A percentile compares a stretch with the other conserved stretches of the same genome.
Conservation (phyloP, 2,329 filamentous ascomycete species). For the Alternaria triticimaculans region DNA sequence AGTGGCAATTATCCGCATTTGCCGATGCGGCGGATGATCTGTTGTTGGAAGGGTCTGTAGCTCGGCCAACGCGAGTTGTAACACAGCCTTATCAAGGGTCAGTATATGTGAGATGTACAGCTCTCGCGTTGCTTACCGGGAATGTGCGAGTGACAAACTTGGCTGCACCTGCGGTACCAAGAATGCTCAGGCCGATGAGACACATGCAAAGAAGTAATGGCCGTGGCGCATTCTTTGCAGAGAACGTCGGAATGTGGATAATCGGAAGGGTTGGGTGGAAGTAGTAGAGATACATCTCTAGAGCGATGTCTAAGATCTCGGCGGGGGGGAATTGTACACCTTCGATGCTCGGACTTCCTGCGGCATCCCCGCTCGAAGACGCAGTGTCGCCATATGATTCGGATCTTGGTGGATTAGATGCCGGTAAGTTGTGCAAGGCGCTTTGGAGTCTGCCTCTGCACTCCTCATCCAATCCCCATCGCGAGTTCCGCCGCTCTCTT, state of each 20-base stretch:
- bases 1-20: constrained; percentile 57
- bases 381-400: constrained; percentile 41
- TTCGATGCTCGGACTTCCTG: constrained; percentile 34
- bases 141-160: constrained; percentile 59
- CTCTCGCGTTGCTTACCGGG: constrained; percentile 32
- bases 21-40: constrained; percentile 49
- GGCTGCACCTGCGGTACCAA: constrained; percentile 60
- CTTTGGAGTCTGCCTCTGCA: constrained; percentile 52
- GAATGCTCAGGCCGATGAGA: constrained; percentile 59
- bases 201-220: constrained; percentile 61
- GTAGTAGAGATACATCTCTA: constrained; percentile 62
- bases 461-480: constrained; percentile 47
- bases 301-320: constrained; percentile 61
- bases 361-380: constrained; percentile 41
- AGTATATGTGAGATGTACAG: neutral
- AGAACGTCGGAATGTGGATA: constrained; percentile 61
- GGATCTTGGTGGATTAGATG: constrained; percentile 24
- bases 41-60: constrained; percentile 52
- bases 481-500: constrained; percentile 40
- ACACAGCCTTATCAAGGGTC: constrained; percentile 28
- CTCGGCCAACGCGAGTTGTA: constrained; percentile 53
- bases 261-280: constrained; percentile 62
- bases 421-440: constrained; percentile 34
- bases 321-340: constrained; percentile 55
- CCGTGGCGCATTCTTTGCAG: constrained; percentile 55